Evolutionary conservation across 805 yeast species (phyloP), one percentile per base, ranked within the genome.

Genomic region (Ogataea trehalophila): DNA sequence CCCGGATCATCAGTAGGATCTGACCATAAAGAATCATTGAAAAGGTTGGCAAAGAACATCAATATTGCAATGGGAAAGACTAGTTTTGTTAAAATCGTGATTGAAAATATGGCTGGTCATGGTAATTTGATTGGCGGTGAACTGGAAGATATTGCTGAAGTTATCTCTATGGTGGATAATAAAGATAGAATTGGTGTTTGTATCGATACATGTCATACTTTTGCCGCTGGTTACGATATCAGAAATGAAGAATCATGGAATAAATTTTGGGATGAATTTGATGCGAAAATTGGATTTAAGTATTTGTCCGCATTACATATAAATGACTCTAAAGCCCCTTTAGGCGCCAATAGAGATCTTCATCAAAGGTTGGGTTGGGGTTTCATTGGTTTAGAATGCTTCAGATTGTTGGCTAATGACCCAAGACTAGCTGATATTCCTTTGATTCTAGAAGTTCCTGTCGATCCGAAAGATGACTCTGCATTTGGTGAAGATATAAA

Each of bases 81-180:
- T 0, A 58, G 69, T 6, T 84, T 80, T 61, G 98, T 94, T 33
- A 91, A 85, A 59, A 82, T 94, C 39, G 95, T 94, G 13, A 74
- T 94, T 49, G 99, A 94, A 61, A 94, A 92, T 61, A 94, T 94
- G 99, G 97, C 99, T 1, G 99, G 99, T 9, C 95, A 89, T 57
- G 97, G 96, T 3, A 85, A 87, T 52, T 75, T 92, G 50, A 85
- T 94, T 38, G 99, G 98, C 1, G 83, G 92, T 3, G 73, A 77
- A 38, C 68, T 92, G 29, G 80, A 85, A 53, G 98, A 94, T 60
- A 72, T 94, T 42, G 71, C 75, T 29, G 77, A 76, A 20, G 91
- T 94, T 15, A 88, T 94, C 39, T 84, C 79, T 35, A 60, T 80
- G 73, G 78, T 94, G n/a, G 85, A 89, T 1, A 79, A 90, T 60